These are phyloP conservation scores for Verruconis gallopava DNA, from an alignment of 2,329 filamentous ascomycete species.

Conservation along the genomic window DNA sequence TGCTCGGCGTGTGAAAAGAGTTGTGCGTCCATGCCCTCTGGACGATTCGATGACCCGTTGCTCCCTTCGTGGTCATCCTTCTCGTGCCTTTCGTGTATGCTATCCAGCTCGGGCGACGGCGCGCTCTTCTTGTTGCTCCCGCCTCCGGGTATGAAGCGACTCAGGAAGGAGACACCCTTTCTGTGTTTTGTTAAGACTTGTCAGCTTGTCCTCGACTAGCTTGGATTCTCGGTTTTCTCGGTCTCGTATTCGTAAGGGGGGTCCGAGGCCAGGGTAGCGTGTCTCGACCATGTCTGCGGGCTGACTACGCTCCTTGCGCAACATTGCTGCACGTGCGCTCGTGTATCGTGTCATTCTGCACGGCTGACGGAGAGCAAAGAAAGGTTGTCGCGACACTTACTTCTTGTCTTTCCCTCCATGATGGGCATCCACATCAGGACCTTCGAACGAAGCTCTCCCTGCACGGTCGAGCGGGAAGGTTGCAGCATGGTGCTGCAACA, in stretches of 20 bases:
- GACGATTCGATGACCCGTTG: constrained; percentile 38
- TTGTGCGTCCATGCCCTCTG: constrained; percentile 70
- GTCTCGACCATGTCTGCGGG: too few species aligned
- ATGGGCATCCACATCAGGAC: not conserved
- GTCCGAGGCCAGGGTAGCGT: too few species aligned
- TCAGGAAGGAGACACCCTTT: constrained; percentile 83
- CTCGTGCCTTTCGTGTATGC: constrained; percentile 23
- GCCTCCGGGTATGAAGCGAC: constrained; percentile 56
- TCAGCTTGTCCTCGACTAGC: not conserved
- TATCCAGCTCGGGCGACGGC: constrained; percentile 12
- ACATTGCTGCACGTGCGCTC: not conserved
- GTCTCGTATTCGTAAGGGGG: too few species aligned
- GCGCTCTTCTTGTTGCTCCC: constrained; percentile 59
- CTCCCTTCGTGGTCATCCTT: constrained; percentile 57
- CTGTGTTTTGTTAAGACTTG: constrained; percentile 33
- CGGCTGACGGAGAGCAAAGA: too few species aligned
- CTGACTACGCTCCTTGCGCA: too few species aligned
- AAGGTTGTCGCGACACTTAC: too few species aligned
- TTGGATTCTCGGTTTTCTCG: too few species aligned
- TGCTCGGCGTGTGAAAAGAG: constrained; percentile 59
- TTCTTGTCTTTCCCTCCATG: not conserved
- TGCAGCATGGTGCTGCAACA: not conserved
- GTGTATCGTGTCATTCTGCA: not conserved
- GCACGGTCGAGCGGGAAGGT: not conserved
- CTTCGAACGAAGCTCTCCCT: not conserved